Base-by-base conservation (phyloP, 108 stramenopile species). In the Conticribra weissflogii region DNA sequence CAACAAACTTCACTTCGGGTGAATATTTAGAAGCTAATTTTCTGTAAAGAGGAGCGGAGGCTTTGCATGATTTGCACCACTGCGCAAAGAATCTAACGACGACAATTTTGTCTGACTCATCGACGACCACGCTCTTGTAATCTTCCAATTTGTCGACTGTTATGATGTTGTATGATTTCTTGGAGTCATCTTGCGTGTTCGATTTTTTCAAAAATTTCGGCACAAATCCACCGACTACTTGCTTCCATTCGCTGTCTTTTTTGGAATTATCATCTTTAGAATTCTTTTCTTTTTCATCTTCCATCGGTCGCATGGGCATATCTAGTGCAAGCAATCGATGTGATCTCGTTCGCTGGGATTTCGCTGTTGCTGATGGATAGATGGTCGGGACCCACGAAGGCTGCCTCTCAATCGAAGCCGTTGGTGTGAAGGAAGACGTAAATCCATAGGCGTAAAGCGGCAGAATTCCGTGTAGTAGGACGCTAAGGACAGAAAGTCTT, bases 41-140 rank as follows among this genome's bases (percentile, higher is more conserved):
- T 19, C 72, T 61, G 71, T 83, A 92, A 15, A 48, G 61, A 3
- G 85, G 82, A 28, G 71, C 55, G 0, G 84, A 54, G 1, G 91
- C 87, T 64, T 83, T 85, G 78, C 89, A 90, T 9, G 84, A 81
- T 56, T 82, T 83, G 61, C 89, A 90, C 84, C 84, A 88, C 1
- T 81, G 71, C 14, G 86, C 86, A 47, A 76, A 86, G 67, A 88
- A 90, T 16, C 86, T 81, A 8, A 90, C 89, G 18, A 72, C 71
- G 12, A 85, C 84, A 22, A 90, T 67, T 15, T 44, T 17, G 9
- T 83, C 60, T 21, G n/a, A 21, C 16, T 65, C 71, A 60, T 87
- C 81, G 2, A 81, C 85, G n/a, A 89, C 88, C 34, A 66, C 46
- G 16, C 49, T 25, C 61, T 89, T 87, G 76, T 87, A 89, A 27